These are phyloP conservation scores for Hydrangea macrophylla DNA, from an alignment of 148 eudicot species.

Conservation along the genomic window DNA sequence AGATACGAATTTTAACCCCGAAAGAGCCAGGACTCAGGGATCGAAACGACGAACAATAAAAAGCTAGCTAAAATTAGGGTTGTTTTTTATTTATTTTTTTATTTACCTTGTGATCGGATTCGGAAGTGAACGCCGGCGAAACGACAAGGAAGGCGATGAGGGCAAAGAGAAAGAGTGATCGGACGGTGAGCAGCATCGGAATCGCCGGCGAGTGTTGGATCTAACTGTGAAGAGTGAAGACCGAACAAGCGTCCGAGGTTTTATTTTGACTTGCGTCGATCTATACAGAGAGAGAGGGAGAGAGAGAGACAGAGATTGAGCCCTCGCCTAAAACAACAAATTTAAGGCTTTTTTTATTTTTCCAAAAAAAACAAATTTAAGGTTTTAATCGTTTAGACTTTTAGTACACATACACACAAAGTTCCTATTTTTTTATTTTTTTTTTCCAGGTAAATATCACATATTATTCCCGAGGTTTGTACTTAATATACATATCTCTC, in stretches of 20 bases:
- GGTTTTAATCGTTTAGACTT: too few relatives aligned
- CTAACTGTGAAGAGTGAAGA: conserved; percentile 7
- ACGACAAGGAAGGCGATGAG: conserved; percentile 28
- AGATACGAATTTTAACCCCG: background rate
- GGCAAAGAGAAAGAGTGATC: conserved; percentile 33
- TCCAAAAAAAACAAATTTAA: too few relatives aligned
- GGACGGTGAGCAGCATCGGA: conserved; percentile 39
- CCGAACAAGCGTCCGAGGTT: background rate
- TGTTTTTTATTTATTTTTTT: too few relatives aligned
- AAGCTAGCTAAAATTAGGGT: conserved; percentile 12
- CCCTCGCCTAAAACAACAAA: too few relatives aligned
- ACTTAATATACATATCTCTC: too few relatives aligned
- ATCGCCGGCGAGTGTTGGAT: conserved; percentile 30
- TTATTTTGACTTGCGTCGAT: background rate
- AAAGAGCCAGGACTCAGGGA: conserved; percentile 9
- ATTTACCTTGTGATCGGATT: conserved; percentile 73
- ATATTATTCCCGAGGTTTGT: too few relatives aligned
- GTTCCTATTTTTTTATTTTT: too few relatives aligned
- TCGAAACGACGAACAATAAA: background rate
- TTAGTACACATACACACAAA: too few relatives aligned
- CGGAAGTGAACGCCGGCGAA: conserved; percentile 47
- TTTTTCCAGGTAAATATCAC: too few relatives aligned
- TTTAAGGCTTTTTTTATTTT: too few relatives aligned
- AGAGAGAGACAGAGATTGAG: background rate
- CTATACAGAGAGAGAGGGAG: too few relatives aligned